phyloP scores from a whole-genome alignment of 2,329 filamentous ascomycete species.

The Pseudogymnoascus sp. region DNA sequence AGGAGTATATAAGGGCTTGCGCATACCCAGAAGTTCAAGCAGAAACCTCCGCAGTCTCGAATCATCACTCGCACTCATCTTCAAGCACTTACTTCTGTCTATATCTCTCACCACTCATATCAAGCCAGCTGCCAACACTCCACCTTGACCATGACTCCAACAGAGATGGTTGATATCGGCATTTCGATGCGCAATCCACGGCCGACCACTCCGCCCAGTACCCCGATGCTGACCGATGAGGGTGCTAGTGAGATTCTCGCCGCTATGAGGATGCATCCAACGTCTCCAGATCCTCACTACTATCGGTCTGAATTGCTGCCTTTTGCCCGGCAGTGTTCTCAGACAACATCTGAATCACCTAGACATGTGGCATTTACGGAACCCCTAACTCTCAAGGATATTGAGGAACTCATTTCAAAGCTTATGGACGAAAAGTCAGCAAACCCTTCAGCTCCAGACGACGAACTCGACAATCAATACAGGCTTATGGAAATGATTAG shows the following conservation, averaged over 20 bases:
- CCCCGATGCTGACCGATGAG: conserved; percentile 9
- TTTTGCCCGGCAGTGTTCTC: conserved; percentile 12
- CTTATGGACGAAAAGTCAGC: conserved; percentile 6
- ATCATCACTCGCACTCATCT: conserved; percentile 5
- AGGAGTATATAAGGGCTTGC: conserved; percentile 10
- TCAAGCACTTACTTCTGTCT: conserved; percentile 7
- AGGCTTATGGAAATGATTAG: neutral
- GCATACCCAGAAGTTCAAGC: conserved; percentile 1
- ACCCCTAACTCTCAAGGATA: conserved; percentile 2
- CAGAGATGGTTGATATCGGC: conserved; percentile 15
- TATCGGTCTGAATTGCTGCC: neutral
- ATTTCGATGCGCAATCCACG: neutral
- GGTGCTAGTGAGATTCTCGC: neutral
- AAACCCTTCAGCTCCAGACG: neutral
- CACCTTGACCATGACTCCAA: conserved; percentile 14
- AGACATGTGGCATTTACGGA: neutral
- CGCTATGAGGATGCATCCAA: neutral
- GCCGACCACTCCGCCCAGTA: conserved; percentile 11
- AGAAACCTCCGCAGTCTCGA: conserved; percentile 10
- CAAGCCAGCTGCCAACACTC: conserved; percentile 9
- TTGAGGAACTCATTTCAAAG: conserved; percentile 12
- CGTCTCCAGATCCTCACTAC: neutral
- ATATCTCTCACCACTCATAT: conserved; percentile 6
- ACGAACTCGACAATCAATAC: neutral
- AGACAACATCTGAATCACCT: no score